Conservation (phyloP, 179 eudicot species). For the Beta macrorhiza region DNA sequence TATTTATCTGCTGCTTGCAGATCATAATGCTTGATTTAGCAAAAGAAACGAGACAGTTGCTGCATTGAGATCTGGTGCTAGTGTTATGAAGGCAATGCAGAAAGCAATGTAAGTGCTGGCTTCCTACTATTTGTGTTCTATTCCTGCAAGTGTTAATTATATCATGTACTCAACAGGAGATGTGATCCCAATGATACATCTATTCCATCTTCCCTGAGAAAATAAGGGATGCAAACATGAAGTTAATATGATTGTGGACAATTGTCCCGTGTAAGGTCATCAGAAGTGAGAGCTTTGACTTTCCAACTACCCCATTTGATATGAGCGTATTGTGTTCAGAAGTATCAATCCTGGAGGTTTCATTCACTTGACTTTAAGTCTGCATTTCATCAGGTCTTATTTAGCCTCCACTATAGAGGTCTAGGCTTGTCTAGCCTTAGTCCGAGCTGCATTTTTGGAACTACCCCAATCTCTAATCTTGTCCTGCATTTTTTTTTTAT, state of each 20-base stretch:
- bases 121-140: background rate
- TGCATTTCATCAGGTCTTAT: background rate
- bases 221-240: background rate
- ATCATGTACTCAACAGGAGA: background rate
- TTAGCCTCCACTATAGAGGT: background rate
- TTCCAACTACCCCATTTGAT: background rate
- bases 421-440: background rate
- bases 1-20: constrained; percentile 29
- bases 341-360: background rate
- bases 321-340: background rate
- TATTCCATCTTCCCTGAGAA: too few species aligned
- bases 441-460: background rate
- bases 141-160: background rate
- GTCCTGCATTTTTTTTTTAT: too few species aligned
- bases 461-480: too few species aligned
- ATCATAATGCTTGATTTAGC: constrained; percentile 85
- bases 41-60: constrained; percentile 85
- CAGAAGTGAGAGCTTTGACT: background rate
- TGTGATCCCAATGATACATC: too few species aligned
- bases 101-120: constrained; percentile 64
- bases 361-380: background rate
- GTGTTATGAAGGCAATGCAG: constrained; percentile 88
- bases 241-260: background rate
- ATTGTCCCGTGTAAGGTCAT: background rate
- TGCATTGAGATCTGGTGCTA: constrained; percentile 81